Percentiles rank a stretch among this genome's conserved stretches.
Evolutionary conservation across 2,329 filamentous ascomycete genomes (phyloP).

Genomic region (Exophiala sp.): DNA sequence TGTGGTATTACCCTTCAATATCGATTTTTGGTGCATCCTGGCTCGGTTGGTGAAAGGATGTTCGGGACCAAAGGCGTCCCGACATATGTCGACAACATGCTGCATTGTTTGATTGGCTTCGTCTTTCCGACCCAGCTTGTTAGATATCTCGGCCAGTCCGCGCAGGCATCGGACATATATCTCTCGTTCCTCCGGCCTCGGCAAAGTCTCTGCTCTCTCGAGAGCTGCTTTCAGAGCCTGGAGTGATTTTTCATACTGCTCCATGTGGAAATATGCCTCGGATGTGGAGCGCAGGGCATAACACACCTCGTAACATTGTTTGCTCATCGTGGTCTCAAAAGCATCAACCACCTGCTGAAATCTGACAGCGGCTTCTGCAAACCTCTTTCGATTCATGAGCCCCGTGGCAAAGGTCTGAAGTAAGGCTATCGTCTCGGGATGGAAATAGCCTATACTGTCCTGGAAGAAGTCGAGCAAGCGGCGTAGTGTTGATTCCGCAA

Average conservation of each 20-base stretch:
- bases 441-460: conserved; percentile 29
- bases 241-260: conserved; percentile 21
- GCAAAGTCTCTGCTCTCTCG: conserved; percentile 21
- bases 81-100: conserved; percentile 26
- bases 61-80: conserved; percentile 26
- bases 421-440: conserved; percentile 27
- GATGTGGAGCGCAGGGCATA: conserved; percentile 27
- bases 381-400: conserved; percentile 26
- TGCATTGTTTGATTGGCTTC: conserved; percentile 28
- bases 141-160: conserved; percentile 27
- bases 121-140: conserved; percentile 21
- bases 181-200: conserved; percentile 26
- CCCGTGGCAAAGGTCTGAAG: conserved; percentile 28
- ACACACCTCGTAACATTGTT: conserved; percentile 27
- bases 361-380: conserved; percentile 25
- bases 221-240: conserved; percentile 26
- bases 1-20: conserved; percentile 22
- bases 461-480: conserved; percentile 29
- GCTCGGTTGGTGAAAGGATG: conserved; percentile 28
- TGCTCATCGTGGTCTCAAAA: conserved; percentile 25
- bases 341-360: conserved; percentile 29
- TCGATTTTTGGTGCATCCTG: conserved; percentile 28
- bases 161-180: conserved; percentile 29
- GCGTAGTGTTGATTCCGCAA: conserved; percentile 25
- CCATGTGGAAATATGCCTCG: conserved; percentile 28